Evolutionary conservation across 176 grass and related monocot species (phyloP), one percentile per base, ranked within the genome.

Genomic region (Triticum dicoccoides): DNA sequence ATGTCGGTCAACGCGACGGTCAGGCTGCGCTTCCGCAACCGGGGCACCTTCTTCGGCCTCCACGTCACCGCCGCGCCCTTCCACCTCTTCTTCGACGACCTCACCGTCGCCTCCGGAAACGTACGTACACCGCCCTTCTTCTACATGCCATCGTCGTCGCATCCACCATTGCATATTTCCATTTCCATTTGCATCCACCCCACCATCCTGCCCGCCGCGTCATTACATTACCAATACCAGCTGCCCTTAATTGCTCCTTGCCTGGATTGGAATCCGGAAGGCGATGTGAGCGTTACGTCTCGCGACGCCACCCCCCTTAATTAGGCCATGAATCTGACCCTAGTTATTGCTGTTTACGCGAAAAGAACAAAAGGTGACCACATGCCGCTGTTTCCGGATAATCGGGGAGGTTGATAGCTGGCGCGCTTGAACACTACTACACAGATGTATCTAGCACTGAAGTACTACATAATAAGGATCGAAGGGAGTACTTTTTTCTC

Each of bases 41-140:
- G 89, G 0, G 97, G 89, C 66, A 94, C 97, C 72, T 99, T 99
- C 92, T 99, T 99, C 85, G 92, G 97, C 89, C 86, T 99, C 72
- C 97, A 99, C 83, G 92, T 96, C 88, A 87, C 90, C 70, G 89
- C 97, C 51, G 94, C 97, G 45, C 94, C 94, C 0, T 82, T 96
- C 74, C 68, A 85, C 17, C 87, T 99, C 88, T 90, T 80, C 92
- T 96, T 88, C 80, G 90, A 92, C 89, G 92, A 94, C 66, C 92
- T 99, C 87, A 92, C 88, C 71, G 91, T 99, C 85, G 97, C 89
- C 83, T 81, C 97, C 84, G 97, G 97, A 2, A 47, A 85, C 12
- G 97, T 99, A 88, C 88, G 93, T 79, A 2, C 6, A 0, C 9
- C 2, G 0, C 65, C 11, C 42, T 45, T 45, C 42, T 42, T 3